Evolutionary conservation across 129 eudicot species (phyloP), one percentile per base, ranked within the genome.

Genomic region (Logfia minima): DNA sequence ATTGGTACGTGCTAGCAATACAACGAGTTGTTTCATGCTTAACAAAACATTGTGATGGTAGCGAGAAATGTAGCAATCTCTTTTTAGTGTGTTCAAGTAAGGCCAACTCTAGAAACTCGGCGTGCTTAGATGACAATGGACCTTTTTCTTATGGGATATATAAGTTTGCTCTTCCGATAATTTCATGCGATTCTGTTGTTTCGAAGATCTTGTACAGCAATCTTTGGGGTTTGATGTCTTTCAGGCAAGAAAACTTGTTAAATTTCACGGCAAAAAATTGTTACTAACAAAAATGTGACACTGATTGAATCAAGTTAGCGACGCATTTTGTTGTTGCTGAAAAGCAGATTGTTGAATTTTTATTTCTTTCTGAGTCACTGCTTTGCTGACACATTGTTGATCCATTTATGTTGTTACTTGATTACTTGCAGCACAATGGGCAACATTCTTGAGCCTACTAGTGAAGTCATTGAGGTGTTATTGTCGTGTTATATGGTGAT

Each of bases 101-200:
- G 5, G 70, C 70, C 18, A 83, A 82, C 48, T 77, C 59, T 75
- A 85, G 66, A 66, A 77, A 10, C 60, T 51, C 81, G 0, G 70
- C 76, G 45, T 89, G 94, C 77, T 28, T 89, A 4, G 86, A 88
- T 53, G 71, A 34, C 1, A 75, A 82, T 1, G 85, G 86, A 11
- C 66, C 84, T 8, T 89, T 77, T 53, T 88, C 76, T 11, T 86
- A 14, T 65, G 94, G 94, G 14, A 79, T 86, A 65, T 89, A 86
- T 64, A 22, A 71, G 22, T 61, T 39, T 13, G 90, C 86, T 63
- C 77, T 89, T 19, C 93, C 90, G 0, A 35, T 86, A 39, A 77
- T 89, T 63, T 75, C 83, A 3, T 63, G 35, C 14, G 79, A 80
- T 75, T 81, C 89, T 28, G 52, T 77, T 37, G 21, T 24, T 21